These are phyloP conservation scores for Cicer arietinum DNA, from an alignment of 306 rosid species.

Conservation along the genomic window DNA sequence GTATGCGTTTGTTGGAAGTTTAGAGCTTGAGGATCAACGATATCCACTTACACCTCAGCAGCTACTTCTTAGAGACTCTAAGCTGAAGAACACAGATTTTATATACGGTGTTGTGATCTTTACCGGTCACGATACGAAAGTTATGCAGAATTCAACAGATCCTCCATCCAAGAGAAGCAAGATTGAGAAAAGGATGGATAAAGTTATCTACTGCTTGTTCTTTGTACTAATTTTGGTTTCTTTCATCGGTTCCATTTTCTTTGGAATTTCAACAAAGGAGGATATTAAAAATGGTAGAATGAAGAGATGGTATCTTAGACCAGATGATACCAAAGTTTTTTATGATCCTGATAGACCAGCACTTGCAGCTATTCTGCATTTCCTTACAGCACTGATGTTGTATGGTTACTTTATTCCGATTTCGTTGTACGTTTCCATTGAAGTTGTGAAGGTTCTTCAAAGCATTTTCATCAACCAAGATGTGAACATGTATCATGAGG, in stretches of 20 bases:
- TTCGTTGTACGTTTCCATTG: constrained; percentile 94
- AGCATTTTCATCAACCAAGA: constrained; percentile 88
- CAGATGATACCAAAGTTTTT: constrained; percentile 67
- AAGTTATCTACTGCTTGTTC: constrained; percentile 73
- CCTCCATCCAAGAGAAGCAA: constrained; percentile 99
- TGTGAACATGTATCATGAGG: constrained; percentile 80
- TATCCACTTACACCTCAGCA: constrained; percentile 91
- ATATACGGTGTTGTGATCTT: constrained; percentile 90
- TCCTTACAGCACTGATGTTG: constrained; percentile 85
- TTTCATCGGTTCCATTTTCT: constrained; percentile 68
- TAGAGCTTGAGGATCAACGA: constrained; percentile 70
- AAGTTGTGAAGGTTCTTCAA: constrained; percentile 96
- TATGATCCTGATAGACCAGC: constrained; percentile 70
- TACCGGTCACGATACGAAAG: constrained; percentile 94
- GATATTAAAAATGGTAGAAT: constrained; percentile 66
- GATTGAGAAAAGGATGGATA: constrained; percentile 91
- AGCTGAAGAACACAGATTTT: constrained; percentile 94
- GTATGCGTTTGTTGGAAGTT: constrained; percentile 80
- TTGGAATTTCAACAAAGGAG: constrained; percentile 66
- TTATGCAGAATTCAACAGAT: constrained; percentile 89
- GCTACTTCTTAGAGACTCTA: constrained; percentile 94
- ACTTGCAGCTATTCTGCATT: constrained; percentile 78
- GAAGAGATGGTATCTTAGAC: constrained; percentile 97
- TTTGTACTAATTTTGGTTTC: constrained; percentile 67
- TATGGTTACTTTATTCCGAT: constrained; percentile 93